These are phyloP conservation scores for Saturnispora mendoncae DNA, from an alignment of 805 yeast species.

Conservation along the genomic window DNA sequence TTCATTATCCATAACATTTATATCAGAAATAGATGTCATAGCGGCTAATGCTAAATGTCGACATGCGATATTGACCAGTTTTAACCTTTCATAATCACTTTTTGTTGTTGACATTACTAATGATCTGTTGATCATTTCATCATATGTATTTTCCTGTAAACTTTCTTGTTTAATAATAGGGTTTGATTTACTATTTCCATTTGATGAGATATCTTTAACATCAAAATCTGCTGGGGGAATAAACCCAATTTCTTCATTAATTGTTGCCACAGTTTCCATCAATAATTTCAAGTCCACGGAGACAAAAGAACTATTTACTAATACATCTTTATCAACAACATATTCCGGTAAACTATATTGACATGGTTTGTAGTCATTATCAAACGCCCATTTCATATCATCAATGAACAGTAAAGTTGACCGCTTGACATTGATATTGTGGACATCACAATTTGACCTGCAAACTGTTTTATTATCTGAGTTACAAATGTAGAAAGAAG, in stretches of 20 bases:
- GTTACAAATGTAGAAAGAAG: constrained; percentile 46
- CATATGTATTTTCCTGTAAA: constrained; percentile 3
- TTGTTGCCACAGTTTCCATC: constrained; percentile 41
- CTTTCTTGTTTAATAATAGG: no score
- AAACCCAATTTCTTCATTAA: constrained; percentile 53
- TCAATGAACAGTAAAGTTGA: constrained; percentile 39
- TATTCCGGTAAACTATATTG: constrained; percentile 43
- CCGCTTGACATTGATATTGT: constrained; percentile 34
- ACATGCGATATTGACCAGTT: constrained; percentile 69
- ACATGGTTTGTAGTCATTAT: constrained; percentile 43
- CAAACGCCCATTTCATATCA: constrained; percentile 34
- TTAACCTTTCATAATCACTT: constrained; percentile 23
- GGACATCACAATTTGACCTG: constrained; percentile 59
- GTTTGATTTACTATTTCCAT: no score
- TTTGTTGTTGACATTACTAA: neutral
- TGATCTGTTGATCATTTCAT: neutral
- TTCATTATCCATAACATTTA: constrained; percentile 7
- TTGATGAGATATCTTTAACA: no score
- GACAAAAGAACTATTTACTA: constrained; percentile 26
- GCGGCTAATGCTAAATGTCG: constrained; percentile 80
- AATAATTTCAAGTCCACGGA: constrained; percentile 38
- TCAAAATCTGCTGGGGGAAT: constrained; percentile 35
- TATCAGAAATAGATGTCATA: constrained; percentile 18
- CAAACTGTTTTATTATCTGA: constrained; percentile 38
- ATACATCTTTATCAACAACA: constrained; percentile 15